Conservation (phyloP, 345 rosid genomes). For the Gossypium turneri region DNA sequence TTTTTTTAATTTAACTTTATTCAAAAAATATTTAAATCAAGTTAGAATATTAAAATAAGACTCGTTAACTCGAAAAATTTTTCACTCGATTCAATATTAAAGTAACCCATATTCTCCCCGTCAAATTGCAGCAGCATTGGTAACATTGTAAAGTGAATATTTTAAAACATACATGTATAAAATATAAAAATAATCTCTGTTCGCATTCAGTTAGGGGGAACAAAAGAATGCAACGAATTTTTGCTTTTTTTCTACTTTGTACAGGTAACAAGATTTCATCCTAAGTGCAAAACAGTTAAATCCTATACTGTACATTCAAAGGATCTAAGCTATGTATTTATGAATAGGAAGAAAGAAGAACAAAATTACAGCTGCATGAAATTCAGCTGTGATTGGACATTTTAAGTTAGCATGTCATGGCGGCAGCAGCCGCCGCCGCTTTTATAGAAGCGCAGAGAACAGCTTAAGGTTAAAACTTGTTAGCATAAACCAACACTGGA, state of each 20-base stretch:
- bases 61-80: fast-evolving
- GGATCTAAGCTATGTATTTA: background rate
- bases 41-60: too few species aligned
- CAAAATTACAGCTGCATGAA: background rate
- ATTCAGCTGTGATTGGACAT: background rate
- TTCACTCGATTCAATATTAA: too few species aligned
- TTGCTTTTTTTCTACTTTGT: background rate
- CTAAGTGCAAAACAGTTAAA: background rate
- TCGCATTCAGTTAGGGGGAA: background rate
- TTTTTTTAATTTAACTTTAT: too few species aligned
- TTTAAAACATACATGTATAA: too few species aligned
- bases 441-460: background rate
- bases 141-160: too few species aligned
- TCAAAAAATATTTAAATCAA: too few species aligned
- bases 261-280: background rate
- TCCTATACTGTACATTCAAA: background rate
- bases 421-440: conserved; percentile 2
- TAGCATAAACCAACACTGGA: conserved; percentile 12
- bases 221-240: background rate
- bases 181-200: too few species aligned
- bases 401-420: background rate
- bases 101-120: too few species aligned
- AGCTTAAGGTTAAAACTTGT: background rate
- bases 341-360: too few species aligned
- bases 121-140: too few species aligned